A percentile compares a stretch with the other conserved stretches of the same genome.
Evolutionary conservation across 1,284 basidiomycete species (phyloP).

Genomic region (Ceratobasidium sp.): DNA sequence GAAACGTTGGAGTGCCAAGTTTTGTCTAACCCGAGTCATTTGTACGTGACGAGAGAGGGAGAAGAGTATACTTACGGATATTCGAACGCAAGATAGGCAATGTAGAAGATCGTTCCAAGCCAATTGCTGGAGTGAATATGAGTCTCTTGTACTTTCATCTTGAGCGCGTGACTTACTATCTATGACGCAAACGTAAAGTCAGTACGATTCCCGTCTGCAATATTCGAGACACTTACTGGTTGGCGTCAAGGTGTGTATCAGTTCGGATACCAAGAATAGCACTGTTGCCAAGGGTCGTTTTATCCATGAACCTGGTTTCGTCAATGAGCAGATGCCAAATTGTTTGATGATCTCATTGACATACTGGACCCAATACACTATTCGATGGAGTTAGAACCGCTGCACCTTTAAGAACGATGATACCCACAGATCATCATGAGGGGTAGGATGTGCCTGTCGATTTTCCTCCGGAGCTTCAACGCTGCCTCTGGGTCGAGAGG

Average conservation of each 20-base stretch:
- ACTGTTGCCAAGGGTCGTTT: slow-evolving; percentile 41
- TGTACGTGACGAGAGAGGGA: background rate
- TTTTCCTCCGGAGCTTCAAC: slow-evolving; percentile 44
- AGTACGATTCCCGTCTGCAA: background rate
- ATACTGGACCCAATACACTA: slow-evolving; percentile 44
- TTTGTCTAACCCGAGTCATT: slow-evolving; percentile 17
- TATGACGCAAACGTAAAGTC: background rate
- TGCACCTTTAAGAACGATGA: background rate
- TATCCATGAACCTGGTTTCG: slow-evolving; percentile 45
- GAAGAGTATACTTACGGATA: slow-evolving; percentile 45
- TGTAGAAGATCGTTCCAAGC: slow-evolving; percentile 50
- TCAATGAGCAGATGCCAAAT: background rate
- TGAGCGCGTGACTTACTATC: slow-evolving; percentile 21
- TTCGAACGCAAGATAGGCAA: slow-evolving; percentile 49
- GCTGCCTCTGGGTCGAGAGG: slow-evolving; percentile 43
- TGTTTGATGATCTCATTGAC: background rate
- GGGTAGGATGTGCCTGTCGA: slow-evolving; percentile 47
- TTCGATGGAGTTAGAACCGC: background rate
- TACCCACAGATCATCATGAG: slow-evolving; percentile 47
- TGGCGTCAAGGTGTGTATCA: slow-evolving; percentile 47
- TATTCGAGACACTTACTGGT: slow-evolving; percentile 41
- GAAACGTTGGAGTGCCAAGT: slow-evolving; percentile 45
- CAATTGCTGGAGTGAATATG: slow-evolving; percentile 43
- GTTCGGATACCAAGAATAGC: slow-evolving; percentile 47
- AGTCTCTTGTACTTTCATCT: background rate